Conservation (phyloP, 805 yeast genomes). For the Isabelozyma pseudorhagii region DNA sequence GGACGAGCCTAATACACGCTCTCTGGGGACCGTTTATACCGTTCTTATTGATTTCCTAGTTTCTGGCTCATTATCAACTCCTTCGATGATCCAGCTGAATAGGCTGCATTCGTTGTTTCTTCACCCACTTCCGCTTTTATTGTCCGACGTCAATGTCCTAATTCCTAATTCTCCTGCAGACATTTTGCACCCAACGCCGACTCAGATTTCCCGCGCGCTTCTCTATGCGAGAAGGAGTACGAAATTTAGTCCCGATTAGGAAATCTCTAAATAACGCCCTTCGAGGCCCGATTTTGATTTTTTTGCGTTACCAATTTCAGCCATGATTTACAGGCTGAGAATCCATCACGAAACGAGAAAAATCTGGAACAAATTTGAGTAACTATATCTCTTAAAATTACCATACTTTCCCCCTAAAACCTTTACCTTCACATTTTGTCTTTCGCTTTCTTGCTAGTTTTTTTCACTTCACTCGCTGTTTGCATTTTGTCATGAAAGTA, state of each 20-base stretch:
- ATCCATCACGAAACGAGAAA: not conserved
- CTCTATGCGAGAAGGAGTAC: not conserved
- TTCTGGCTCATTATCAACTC: too few relatives aligned
- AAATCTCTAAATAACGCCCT: not conserved
- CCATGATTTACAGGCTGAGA: not conserved
- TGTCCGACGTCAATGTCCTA: not conserved
- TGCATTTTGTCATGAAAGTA: not conserved
- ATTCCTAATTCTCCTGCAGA: not conserved
- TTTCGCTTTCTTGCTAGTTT: not conserved
- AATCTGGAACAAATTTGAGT: not conserved
- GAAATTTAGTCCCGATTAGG: not conserved
- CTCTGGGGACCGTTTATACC: too few relatives aligned
- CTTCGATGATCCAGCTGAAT: too few relatives aligned
- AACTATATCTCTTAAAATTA: not conserved
- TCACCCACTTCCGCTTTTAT: not conserved
- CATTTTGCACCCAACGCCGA: not conserved
- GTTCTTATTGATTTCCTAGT: too few relatives aligned
- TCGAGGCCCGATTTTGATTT: not conserved
- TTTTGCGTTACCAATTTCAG: not conserved
- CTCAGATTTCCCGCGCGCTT: not conserved
- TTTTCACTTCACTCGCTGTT: not conserved
- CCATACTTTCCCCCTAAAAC: too few relatives aligned
- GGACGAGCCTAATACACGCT: too few relatives aligned
- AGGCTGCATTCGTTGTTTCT: too few relatives aligned
- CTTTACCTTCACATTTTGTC: not conserved